A percentile compares a stretch with the other conserved stretches of the same genome.
Evolutionary conservation across 768 basidiomycete genomes (phyloP).

Genomic region (Clathrus columnatus): DNA sequence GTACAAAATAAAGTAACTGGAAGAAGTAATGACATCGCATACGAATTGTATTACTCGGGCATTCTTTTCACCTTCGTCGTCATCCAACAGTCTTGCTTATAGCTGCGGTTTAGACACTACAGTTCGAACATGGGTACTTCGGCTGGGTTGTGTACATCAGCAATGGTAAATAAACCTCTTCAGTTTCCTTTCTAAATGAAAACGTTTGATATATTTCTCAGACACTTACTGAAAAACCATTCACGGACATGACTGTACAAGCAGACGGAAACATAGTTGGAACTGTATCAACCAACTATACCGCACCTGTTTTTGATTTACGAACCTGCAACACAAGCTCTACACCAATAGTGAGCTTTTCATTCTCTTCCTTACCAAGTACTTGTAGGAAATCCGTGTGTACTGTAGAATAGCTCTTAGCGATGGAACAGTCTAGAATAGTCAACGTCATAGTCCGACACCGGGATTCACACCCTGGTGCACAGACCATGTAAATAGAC

Average conservation of each 20-base stretch:
- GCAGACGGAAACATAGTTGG: constrained; percentile 39
- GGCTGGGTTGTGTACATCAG: constrained; percentile 58
- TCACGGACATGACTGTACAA: constrained; percentile 49
- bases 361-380: constrained; percentile 61
- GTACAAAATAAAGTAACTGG: constrained; percentile 40
- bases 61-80: constrained; percentile 38
- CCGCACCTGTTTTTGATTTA: constrained; percentile 61
- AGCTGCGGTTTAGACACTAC: constrained; percentile 90
- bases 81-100: constrained; percentile 35
- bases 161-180: constrained; percentile 44
- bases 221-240: constrained; percentile 67
- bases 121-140: constrained; percentile 78
- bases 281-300: constrained; percentile 66
- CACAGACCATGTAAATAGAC: too few species aligned
- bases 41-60: constrained; percentile 71
- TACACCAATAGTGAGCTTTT: constrained; percentile 34
- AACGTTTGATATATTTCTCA: constrained; percentile 21
- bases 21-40: constrained; percentile 73
- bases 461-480: too few species aligned
- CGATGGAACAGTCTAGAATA: too few species aligned
- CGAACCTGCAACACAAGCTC: constrained; percentile 33
- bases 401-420: too few species aligned
- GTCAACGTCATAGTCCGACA: too few species aligned
- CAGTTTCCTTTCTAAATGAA: not conserved
- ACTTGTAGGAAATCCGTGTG: too few species aligned